Evolutionary conservation across 495 filamentous ascomycete species (phyloP).

Genomic region (Astrothelium subdiscretum): DNA sequence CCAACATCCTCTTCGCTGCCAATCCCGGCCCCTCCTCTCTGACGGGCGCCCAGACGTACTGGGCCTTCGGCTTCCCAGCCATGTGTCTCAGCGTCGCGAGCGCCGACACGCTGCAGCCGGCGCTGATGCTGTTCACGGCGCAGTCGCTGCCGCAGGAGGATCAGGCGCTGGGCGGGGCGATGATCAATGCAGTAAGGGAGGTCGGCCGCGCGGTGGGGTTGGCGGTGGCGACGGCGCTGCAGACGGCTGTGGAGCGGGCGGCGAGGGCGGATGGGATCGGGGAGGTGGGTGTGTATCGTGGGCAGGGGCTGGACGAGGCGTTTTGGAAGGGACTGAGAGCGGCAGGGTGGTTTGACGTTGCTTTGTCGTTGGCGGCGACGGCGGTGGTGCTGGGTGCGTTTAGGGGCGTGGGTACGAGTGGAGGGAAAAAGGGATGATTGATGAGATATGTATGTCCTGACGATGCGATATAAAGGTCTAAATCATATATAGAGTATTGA

Average conservation of each 20-base stretch:
- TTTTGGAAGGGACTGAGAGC: conserved; percentile 41
- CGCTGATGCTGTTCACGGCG: conserved; percentile 47
- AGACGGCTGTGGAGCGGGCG: conserved; percentile 39
- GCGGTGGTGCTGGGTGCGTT: conserved; percentile 18
- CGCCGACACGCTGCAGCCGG: conserved; percentile 47
- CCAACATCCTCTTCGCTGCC: conserved; percentile 45
- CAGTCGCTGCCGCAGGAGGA: conserved; percentile 45
- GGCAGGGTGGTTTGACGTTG: conserved; percentile 44
- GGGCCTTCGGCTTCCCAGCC: conserved; percentile 46
- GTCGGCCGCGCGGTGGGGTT: conserved; percentile 46
- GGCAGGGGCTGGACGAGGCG: conserved; percentile 20
- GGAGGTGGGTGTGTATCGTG: conserved; percentile 11
- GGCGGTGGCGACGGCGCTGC: conserved; percentile 45
- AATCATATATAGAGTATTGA: no score
- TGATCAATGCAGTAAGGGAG: conserved; percentile 49
- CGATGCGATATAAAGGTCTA: no score
- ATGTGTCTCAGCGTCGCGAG: conserved; percentile 48
- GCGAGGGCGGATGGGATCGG: conserved; percentile 29
- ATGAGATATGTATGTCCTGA: no score
- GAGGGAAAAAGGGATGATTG: conserved; percentile 1
- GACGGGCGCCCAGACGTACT: conserved; percentile 39
- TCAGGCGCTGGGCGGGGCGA: conserved; percentile 47
- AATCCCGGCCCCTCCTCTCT: conserved; percentile 28
- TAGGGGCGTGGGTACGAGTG: conserved; percentile 21
- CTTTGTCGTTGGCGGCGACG: conserved; percentile 13